phyloP scores from a whole-genome alignment of 345 rosid species.

The Eucalyptus regnans region DNA sequence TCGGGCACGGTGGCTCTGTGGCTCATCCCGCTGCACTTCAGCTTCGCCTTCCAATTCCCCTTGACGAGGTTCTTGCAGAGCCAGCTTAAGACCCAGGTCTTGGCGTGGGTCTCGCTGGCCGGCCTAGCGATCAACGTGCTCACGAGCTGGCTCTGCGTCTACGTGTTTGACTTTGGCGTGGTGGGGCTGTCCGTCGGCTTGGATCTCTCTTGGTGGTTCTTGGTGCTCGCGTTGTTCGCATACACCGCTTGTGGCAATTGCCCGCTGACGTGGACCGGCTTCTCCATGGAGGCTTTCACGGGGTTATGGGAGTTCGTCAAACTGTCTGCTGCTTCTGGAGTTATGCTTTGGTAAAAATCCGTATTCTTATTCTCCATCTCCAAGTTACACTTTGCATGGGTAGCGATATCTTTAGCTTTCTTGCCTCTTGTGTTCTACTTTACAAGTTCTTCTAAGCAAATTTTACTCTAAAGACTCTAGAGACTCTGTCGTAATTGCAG shows the following conservation, averaged over 20 bases:
- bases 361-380: not conserved
- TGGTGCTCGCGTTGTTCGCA: not conserved
- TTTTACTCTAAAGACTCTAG: no score
- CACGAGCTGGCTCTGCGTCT: slow-evolving; percentile 14
- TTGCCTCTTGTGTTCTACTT: not conserved
- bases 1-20: slow-evolving; percentile 14
- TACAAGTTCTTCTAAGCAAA: no score
- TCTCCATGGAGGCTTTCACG: slow-evolving; percentile 15
- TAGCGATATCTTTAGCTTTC: not conserved
- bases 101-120: slow-evolving; percentile 21
- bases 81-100: slow-evolving; percentile 20
- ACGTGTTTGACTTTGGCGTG: slow-evolving; percentile 9
- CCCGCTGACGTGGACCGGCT: slow-evolving; percentile 26
- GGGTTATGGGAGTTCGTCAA: slow-evolving; percentile 22
- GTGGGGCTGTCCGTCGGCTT: slow-evolving; percentile 16
- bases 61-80: slow-evolving; percentile 27
- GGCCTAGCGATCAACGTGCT: slow-evolving; percentile 9
- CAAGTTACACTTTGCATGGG: not conserved
- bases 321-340: slow-evolving; percentile 29
- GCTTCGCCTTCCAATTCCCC: slow-evolving; percentile 31
- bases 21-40: slow-evolving; percentile 30
- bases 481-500: no score
- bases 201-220: slow-evolving; percentile 29
- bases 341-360: slow-evolving; percentile 23
- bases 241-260: slow-evolving; percentile 6